Base-by-base conservation (phyloP, 139 green algal genomes). In the Chlamydomonas applanata region DNA sequence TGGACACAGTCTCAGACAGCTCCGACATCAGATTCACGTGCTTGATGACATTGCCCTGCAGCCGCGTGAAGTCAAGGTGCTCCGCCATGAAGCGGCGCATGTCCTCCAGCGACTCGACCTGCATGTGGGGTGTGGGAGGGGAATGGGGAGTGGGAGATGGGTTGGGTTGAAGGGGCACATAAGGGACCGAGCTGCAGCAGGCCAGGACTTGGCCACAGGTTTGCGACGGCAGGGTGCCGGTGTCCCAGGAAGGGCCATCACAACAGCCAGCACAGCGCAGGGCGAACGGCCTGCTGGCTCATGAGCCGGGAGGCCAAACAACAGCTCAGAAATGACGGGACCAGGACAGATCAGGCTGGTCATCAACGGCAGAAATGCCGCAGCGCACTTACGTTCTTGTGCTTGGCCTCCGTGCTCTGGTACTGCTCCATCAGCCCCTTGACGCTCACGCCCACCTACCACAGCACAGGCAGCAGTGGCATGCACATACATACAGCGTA, bases 1-100 rank as follows among this genome's bases (percentile, higher is more conserved):
- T 61, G 19, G 83, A 73, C 24, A 97, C 88, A 1, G 75, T 72
- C 19, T 86, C 82, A 20, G 69, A 86, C 29, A 97, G 85, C 82
- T 92, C 84, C 14, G 74, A 88, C 81, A 97, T 91, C 30, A 97
- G 80, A 45, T 92, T 92, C 4, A 97, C 93, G 79, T 97, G 93
- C 86, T 97, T 97, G 77, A 82, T 86, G 1, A 94, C 91, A 33
- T 93, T 89, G 54, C 77, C 24, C 19, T 79, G 75, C 66, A 86
- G 49, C 36, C 66, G 63, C 60, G 63, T 76, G 81, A 94, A 95
- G 61, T 96, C 93, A 24, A 64, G 36, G 83, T 93, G 87, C 78
- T 97, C 91, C 71, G 82, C 64, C 36, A 97, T 87, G 76, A 97
- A 97, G 19, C 79, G 75, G 22, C 81, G 78, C 91, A 97, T 97